Evolutionary conservation across 1,139 yeast genomes (phyloP), one percentile per base, ranked within the genome.

Genomic region (Zygosaccharomyces pseudobailii): DNA sequence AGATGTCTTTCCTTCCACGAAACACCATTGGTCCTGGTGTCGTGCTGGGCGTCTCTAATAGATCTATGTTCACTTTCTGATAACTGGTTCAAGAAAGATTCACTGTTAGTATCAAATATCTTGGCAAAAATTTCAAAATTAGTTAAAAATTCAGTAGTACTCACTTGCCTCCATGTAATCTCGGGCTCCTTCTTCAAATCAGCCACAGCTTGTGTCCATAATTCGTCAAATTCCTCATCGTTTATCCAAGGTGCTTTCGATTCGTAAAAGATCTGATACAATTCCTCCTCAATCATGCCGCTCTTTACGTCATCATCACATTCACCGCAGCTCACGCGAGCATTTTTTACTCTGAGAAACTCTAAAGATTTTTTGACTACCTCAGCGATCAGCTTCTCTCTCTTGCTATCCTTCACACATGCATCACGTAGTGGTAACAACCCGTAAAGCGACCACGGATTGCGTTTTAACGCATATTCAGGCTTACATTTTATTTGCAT

Each of bases 81-180:
- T 63, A 64, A 35, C 72, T 68, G 60, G 40, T 41, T 30, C 13
- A 30, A 30, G 33, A 30, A 38, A 48, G 39, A 45, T 36, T 32
- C 23, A 34, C 32, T 53, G 66, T 66, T 62, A 64, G 68, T 65
- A 59, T 49, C 28, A 27, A 31, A 23, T 13, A 27, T 40, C 22
- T 25, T 24, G 19, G 41, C 24, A n/a, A 38, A 27, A 49, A 54
- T 51, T 49, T 46, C 39, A 40, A 36, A 36, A 40, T 42, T 22
- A 27, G 30, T 28, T 32, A 42, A 43, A 44, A 47, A 50, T 46
- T 45, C 42, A 43, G 40, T 39, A 43, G 46, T 61, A 64, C 67
- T 63, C 74, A 82, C 90, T 79, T 82, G 87, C 89, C 92, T 84
- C 84, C 85, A 89, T 72, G 79, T 81, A 66, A 86, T 78, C 62